These are phyloP conservation scores for Schizopora paradoxa DNA, from an alignment of 1,284 basidiomycete species.

Conservation along the genomic window DNA sequence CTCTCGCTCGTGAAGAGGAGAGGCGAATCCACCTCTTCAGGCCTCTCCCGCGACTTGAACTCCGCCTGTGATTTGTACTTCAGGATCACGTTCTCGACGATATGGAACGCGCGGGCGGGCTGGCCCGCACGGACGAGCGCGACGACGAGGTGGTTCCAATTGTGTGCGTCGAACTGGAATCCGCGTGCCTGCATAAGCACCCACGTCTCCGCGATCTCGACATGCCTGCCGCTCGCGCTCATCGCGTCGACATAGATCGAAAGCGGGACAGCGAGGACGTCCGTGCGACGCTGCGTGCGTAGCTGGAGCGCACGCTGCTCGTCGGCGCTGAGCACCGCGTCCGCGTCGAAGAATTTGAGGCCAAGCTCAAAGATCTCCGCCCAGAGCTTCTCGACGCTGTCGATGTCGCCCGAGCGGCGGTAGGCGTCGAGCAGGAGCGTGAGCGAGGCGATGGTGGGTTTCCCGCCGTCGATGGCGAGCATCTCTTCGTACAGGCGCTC, in stretches of 20 bases:
- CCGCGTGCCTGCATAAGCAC: slow-evolving; percentile 56
- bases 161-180: slow-evolving; percentile 83
- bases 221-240: slow-evolving; percentile 59
- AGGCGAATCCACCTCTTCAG: slow-evolving; percentile 38
- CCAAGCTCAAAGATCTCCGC: slow-evolving; percentile 59
- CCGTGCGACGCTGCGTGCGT: slow-evolving; percentile 36
- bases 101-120: slow-evolving; percentile 74
- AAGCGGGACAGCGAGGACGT: slow-evolving; percentile 71
- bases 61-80: slow-evolving; percentile 44
- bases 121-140: slow-evolving; percentile 79
- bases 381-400: slow-evolving; percentile 64
- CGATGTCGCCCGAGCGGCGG: slow-evolving; percentile 53
- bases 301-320: slow-evolving; percentile 16
- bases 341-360: slow-evolving; percentile 32
- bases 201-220: slow-evolving; percentile 70
- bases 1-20: no score
- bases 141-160: slow-evolving; percentile 86
- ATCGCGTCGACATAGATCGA: slow-evolving; percentile 82
- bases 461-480: slow-evolving; percentile 43
- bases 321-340: slow-evolving; percentile 27
- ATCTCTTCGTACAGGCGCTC: slow-evolving; percentile 56
- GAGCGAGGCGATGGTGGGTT: slow-evolving; percentile 56
- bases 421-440: slow-evolving; percentile 75
- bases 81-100: slow-evolving; percentile 77
- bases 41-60: slow-evolving; percentile 28